Base-by-base conservation (phyloP, 164 flowering plant genomes). In the Sextonia rubra region DNA sequence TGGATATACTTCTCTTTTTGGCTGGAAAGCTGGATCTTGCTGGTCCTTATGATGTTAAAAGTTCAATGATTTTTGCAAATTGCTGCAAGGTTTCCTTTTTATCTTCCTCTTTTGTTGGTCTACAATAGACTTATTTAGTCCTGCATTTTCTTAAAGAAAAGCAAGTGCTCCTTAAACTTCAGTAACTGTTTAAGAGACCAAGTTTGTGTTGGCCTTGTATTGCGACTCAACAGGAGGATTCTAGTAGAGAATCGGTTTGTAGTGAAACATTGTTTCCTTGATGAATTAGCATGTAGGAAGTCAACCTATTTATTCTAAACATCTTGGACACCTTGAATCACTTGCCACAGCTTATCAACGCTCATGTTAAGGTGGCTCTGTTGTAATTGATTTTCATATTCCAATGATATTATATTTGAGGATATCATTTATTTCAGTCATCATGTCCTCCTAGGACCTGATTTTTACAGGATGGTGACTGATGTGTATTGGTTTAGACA, bases 21-120 rank as follows among this genome's bases (percentile, higher is more conserved):
- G 79, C 84, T 77, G 98, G 99, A 64, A 76, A 88, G 76, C 71
- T 95, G 82, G 70, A 90, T 77, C 76, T 92, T 77, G 97, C 94
- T 76, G 98, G 99, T 74, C 98, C 99, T 30, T 95, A 69, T 80
- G 85, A 89, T n/a, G 86, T 91, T 75, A 85, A 79, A 77, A 84
- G 77, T 78, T 84, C 93, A 52, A 64, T 37, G 69, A 83, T 91
- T 68, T 78, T 90, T 77, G 83, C 90, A 73, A 89, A 90, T 76
- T 86, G 90, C 76, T 91, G 94, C 92, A 89, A 91, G 97, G 99
- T 91, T 77, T 66, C 75, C n/a, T 52, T 52, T 63, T 62, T 47
- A 47, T 26, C 69, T 11, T 30, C 30, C 32, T 74, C 18, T 60
- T n/a, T 49, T 49, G 70, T 29, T 67, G 22, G 15, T 71, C 71